Conservation (phyloP, 2,329 filamentous ascomycete species). For the Cadophora malorum region DNA sequence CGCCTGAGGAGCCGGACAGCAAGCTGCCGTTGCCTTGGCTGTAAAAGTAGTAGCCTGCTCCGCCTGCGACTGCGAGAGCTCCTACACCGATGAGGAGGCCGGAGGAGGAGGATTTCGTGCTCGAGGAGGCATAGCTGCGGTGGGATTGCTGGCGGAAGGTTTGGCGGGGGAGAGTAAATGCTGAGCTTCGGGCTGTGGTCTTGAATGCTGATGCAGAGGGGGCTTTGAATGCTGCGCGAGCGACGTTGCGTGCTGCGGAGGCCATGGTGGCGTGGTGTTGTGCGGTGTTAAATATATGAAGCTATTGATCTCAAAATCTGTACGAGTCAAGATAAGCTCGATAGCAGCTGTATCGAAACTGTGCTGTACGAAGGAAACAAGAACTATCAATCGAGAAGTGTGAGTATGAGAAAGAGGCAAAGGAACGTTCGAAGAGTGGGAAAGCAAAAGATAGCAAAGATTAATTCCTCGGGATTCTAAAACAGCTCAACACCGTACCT, state of each 20-base stretch:
- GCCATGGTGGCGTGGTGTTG: constrained; percentile 45
- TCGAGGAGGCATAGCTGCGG: constrained; percentile 79
- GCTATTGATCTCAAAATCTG: not conserved
- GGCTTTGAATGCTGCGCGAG: constrained; percentile 46
- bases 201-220: constrained; percentile 59
- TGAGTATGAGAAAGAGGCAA: not conserved
- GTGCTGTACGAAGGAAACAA: not conserved
- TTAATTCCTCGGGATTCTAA: constrained; percentile 15
- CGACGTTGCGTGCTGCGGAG: constrained; percentile 47
- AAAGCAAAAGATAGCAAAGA: not conserved
- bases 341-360: not conserved
- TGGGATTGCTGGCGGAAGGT: constrained; percentile 76
- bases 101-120: constrained; percentile 57
- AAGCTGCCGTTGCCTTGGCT: constrained; percentile 56
- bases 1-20: constrained; percentile 46
- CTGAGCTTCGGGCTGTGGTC: constrained; percentile 60
- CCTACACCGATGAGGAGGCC: constrained; percentile 64
- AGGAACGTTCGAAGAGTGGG: constrained; percentile 2
- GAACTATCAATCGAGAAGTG: not conserved
- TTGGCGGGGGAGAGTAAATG: constrained; percentile 67
- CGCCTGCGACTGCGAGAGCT: constrained; percentile 64
- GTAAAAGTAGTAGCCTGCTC: constrained; percentile 71
- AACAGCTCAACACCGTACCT: constrained; percentile 10
- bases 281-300: constrained; percentile 3
- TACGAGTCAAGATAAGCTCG: not conserved